Evolutionary conservation across 768 basidiomycete species (phyloP).

Genomic region (Pholiota microspora): DNA sequence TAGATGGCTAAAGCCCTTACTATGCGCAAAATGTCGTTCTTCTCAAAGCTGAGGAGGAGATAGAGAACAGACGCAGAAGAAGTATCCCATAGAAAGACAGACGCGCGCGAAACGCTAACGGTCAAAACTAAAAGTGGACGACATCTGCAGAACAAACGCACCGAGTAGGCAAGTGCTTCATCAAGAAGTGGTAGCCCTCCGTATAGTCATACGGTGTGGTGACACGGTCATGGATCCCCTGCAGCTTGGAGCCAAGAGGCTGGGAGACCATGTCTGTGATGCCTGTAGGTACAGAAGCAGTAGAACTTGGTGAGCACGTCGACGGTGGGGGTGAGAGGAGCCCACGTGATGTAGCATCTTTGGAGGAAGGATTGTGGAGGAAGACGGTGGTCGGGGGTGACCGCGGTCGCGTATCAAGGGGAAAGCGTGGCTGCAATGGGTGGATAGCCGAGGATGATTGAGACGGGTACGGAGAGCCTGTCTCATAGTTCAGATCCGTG

Average conservation of each 20-base stretch:
- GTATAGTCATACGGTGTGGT: constrained; percentile 90
- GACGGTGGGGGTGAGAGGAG: constrained; percentile 39
- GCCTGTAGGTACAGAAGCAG: constrained; percentile 36
- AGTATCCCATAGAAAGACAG: constrained; percentile 16
- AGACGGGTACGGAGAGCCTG: constrained; percentile 27
- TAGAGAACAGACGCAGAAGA: constrained; percentile 13
- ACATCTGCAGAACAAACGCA: constrained; percentile 40
- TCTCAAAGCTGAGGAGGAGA: constrained; percentile 98
- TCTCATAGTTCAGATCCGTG: constrained; percentile 36
- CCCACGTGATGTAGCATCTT: constrained; percentile 29
- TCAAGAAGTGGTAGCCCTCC: constrained; percentile 94
- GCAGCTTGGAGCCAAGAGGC: constrained; percentile 37
- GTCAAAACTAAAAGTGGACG: background rate
- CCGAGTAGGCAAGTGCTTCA: constrained; percentile 89
- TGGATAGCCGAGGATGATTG: constrained; percentile 34
- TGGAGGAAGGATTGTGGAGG: constrained; percentile 27
- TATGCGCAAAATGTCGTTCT: constrained; percentile 91
- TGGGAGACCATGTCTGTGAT: constrained; percentile 31
- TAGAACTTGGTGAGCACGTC: constrained; percentile 38
- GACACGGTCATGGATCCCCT: constrained; percentile 65
- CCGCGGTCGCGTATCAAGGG: constrained; percentile 41
- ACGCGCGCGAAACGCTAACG: constrained; percentile 15
- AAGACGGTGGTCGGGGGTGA: constrained; percentile 37
- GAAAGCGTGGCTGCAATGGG: constrained; percentile 52
- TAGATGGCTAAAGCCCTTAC: constrained; percentile 94